These are phyloP conservation scores for Aurinia saxatilis DNA, from an alignment of 345 rosid genomes.

Conservation along the genomic window DNA sequence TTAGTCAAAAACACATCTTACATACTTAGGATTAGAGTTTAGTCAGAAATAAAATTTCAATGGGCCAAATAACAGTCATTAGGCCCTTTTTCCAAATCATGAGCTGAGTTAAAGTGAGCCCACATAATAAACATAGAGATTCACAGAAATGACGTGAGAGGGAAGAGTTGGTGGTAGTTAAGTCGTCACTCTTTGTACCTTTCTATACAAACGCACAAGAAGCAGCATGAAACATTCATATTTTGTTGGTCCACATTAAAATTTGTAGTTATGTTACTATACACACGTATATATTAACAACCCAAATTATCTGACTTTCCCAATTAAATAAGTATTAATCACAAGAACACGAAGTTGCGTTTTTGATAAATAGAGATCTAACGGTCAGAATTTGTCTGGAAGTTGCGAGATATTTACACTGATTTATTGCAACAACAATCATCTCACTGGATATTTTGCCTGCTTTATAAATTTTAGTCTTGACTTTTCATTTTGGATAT, in stretches of 20 bases:
- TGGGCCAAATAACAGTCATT: neutral
- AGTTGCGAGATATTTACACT: too few species aligned
- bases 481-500: constrained; percentile 1
- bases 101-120: neutral
- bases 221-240: constrained; percentile 13
- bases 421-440: constrained; percentile 11
- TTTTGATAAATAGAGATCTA: too few species aligned
- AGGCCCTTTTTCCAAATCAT: neutral
- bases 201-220: neutral
- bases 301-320: neutral
- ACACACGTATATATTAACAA: too few species aligned
- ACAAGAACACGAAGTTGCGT: too few species aligned
- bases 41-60: too few species aligned
- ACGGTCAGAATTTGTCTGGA: too few species aligned
- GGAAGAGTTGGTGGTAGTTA: constrained; percentile 1
- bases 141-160: constrained; percentile 7
- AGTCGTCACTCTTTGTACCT: neutral
- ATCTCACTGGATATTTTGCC: neutral
- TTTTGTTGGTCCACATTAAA: neutral
- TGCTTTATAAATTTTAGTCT: neutral
- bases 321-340: too few species aligned
- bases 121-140: neutral
- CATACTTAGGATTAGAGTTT: too few species aligned
- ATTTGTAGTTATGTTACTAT: too few species aligned
- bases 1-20: too few species aligned